Base-by-base conservation (phyloP, 768 basidiomycete genomes). In the Leccinum truebloodii region DNA sequence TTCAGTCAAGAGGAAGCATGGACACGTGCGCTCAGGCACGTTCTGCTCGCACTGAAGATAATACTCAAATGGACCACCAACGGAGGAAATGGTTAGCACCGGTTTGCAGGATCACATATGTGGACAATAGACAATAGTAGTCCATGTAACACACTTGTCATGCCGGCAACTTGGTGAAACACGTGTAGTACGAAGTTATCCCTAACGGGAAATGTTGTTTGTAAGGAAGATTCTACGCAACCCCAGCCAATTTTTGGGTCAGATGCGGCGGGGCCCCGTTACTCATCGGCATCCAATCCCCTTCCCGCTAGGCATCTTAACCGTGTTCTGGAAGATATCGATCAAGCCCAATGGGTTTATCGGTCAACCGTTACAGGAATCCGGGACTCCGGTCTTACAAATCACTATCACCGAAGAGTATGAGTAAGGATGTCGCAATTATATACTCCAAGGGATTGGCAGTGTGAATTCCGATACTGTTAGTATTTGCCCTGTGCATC, bases 1-100 rank as follows among this genome's bases (percentile, higher is more conserved):
- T 96, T 97, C 73, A 91, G 90, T 65, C 92, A 94, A 67, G 96
- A 99, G 71, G 96, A 99, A 69, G 81, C 86, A 0, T 99, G 96
- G 96, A 98, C 96, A 24, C 86, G 93, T 60, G 93, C 95, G 4
- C 78, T 98, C 68, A 83, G 94, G 34, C 95, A 97, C 67, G 92
- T 98, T 59, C 80, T 97, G 59, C 81, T 95, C 22, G 93, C 92
- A 20, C 80, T 95, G 44, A 95, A 95, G 77, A 89, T 94, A 60
- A 84, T 93, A 52, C 79, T 95, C 53, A 92, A 92, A 70, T 93
- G 90, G 90, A 84, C 88, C 5, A 93, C 91, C 1, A 92, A 86
- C 67, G 89, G 89, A 28, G 81, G 81, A 39, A 89, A 86, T 65
- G 86, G 86, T 8, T 90, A 67, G 79, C 52, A 37, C 39, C 35